Evolutionary conservation across 805 yeast genomes (phyloP), one percentile per base, ranked within the genome.

Genomic region (Candida ulmi): DNA sequence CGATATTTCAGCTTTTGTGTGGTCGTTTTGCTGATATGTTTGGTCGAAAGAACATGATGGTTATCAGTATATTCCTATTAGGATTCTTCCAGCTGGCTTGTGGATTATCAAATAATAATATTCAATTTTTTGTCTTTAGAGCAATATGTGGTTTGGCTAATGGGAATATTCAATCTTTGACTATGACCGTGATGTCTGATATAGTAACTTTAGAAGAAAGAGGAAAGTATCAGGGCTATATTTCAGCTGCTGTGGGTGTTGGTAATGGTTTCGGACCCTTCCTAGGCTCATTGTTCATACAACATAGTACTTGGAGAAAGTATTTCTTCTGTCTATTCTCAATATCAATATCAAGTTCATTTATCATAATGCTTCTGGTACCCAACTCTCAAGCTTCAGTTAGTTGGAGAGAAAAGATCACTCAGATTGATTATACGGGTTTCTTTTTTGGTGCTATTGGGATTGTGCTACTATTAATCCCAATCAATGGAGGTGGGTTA

Each of bases 401-500:
- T 39, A 78, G 33, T 48, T 62, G 46, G 45, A 61, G 34, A 50
- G 52, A 50, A 64, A 66, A 33, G 69, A 69, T 77, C 42, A 59
- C 56, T 43, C 68, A 68, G n/a, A 71, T 79, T 32, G 87, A 80
- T 55, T 73, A 69, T 45, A 46, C 60, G 8, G 87, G 87, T 0
- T 65, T 75, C 32, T 45, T 72, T 23, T 57, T 73, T 12, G 60
- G 75, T 27, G 62, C 79, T 5, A 64, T 74, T 2, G 70, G 74
- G 0, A 62, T 69, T 21, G 71, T 76, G 0, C 54, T 78, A 4
- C 43, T 80, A 4, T 60, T 17, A 62, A 65, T 79, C n/a, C 80
- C 82, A 3, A 54, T 78, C 17, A 69, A 71, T 45, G 80, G 81
- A 15, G 88, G 87, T 27, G 87, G 87, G 3, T 61, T 72, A 8